These are phyloP conservation scores for Sclerotiophoma versabilis DNA, from an alignment of 2,329 filamentous ascomycete species.

Conservation along the genomic window DNA sequence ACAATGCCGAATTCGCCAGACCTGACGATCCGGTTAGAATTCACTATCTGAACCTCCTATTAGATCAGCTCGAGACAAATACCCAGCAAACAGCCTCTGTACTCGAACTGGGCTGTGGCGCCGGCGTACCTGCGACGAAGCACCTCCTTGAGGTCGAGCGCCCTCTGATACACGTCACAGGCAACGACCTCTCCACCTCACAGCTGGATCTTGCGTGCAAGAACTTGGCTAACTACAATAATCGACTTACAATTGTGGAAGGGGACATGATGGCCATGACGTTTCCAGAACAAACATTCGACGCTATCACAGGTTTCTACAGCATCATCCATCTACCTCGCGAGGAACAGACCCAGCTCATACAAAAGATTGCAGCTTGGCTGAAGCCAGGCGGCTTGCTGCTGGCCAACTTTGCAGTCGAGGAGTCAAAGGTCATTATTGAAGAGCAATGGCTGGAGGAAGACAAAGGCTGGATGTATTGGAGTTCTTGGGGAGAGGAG, in stretches of 20 bases:
- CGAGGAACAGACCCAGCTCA: conserved; percentile 57
- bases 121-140: conserved; percentile 39
- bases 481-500: conserved; percentile 51
- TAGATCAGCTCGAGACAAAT: conserved; percentile 17
- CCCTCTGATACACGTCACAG: conserved; percentile 42
- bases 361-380: conserved; percentile 57
- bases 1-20: conserved; percentile 32
- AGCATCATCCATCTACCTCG: conserved; percentile 63
- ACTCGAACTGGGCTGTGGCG: conserved; percentile 42
- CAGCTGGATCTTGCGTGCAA: conserved; percentile 49
- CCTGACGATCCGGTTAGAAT: conserved; percentile 30
- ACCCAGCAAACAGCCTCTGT: not conserved
- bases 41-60: conserved; percentile 28
- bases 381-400: conserved; percentile 60
- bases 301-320: conserved; percentile 62
- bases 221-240: conserved; percentile 20
- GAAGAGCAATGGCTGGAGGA: conserved; percentile 45
- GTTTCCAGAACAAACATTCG: conserved; percentile 49
- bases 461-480: conserved; percentile 48
- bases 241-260: conserved; percentile 33
- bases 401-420: conserved; percentile 49
- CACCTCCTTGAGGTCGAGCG: conserved; percentile 22
- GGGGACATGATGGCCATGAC: conserved; percentile 54
- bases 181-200: conserved; percentile 53
- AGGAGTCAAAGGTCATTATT: conserved; percentile 19